Conservation (phyloP, 2,329 filamentous ascomycete species). For the Amesomyces nigricolor region DNA sequence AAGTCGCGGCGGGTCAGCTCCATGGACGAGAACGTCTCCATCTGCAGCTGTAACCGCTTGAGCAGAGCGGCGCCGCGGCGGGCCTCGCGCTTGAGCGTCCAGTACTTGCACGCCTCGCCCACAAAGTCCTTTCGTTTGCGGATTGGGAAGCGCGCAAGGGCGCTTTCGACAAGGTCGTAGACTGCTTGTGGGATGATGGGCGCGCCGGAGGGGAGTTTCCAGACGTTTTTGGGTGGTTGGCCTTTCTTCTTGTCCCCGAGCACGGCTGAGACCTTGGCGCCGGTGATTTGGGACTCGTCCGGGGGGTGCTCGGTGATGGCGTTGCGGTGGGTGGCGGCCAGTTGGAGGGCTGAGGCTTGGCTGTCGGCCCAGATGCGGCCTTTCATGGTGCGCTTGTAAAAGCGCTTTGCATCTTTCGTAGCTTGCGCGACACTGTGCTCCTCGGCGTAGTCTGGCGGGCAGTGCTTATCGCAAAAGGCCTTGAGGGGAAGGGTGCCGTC, state of each 20-base stretch:
- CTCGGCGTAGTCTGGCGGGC: conserved; percentile 78
- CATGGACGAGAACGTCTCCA: conserved; percentile 96
- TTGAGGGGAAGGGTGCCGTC: conserved; percentile 79
- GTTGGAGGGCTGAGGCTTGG: conserved; percentile 72
- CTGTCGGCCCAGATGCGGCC: conserved; percentile 89
- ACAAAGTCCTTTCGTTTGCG: conserved; percentile 88
- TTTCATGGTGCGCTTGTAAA: conserved; percentile 85
- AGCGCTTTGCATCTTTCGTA: conserved; percentile 76
- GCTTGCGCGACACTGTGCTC: conserved; percentile 80
- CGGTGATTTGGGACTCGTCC: conserved; percentile 78
- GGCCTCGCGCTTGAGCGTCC: conserved; percentile 93
- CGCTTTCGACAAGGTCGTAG: conserved; percentile 77
- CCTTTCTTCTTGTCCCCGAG: conserved; percentile 73
- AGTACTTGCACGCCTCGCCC: conserved; percentile 90
- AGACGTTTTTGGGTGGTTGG: conserved; percentile 61
- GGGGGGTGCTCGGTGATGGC: conserved; percentile 62
- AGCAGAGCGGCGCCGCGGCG: conserved; percentile 84
- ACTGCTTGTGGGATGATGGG: conserved; percentile 89
- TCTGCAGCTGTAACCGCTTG: conserved; percentile 87
- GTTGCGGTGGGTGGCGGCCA: conserved; percentile 66
- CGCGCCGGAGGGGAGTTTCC: conserved; percentile 91
- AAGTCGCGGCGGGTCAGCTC: conserved; percentile 94
- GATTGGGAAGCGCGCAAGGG: conserved; percentile 71
- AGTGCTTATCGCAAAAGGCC: conserved; percentile 94
- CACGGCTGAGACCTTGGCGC: conserved; percentile 71